Conservation (phyloP, 306 rosid genomes). For the Rosa lucieae region DNA sequence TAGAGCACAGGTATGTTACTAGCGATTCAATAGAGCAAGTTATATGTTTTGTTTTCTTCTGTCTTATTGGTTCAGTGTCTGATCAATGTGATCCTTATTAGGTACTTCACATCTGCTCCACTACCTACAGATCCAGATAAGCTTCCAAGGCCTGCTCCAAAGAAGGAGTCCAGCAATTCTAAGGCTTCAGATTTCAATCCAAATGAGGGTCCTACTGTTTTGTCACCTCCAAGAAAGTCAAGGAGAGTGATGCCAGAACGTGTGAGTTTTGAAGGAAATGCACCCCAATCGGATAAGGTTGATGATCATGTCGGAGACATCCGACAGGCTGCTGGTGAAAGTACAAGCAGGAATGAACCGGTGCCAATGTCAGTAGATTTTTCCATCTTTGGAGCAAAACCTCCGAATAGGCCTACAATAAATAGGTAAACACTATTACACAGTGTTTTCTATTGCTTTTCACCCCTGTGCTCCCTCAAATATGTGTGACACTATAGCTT, state of each 20-base stretch:
- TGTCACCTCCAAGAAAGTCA: slow-evolving; percentile 93
- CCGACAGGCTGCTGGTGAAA: slow-evolving; percentile 56
- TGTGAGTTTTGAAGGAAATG: slow-evolving; percentile 68
- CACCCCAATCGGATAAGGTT: slow-evolving; percentile 47
- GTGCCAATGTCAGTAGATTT: slow-evolving; percentile 83
- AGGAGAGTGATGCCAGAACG: slow-evolving; percentile 92
- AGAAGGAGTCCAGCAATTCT: slow-evolving; percentile 48
- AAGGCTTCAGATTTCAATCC: slow-evolving; percentile 56
- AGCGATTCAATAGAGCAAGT: slow-evolving; percentile 21
- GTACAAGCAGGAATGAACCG: slow-evolving; percentile 63
- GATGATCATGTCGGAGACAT: slow-evolving; percentile 50
- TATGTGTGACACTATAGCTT: slow-evolving; percentile 15
- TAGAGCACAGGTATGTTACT: slow-evolving; percentile 77
- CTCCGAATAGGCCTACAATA: slow-evolving; percentile 94
- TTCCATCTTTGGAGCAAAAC: slow-evolving; percentile 81
- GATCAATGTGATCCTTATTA: slow-evolving; percentile 30
- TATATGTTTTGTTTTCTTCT: slow-evolving; percentile 3
- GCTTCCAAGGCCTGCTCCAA: slow-evolving; percentile 96
- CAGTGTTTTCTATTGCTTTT: slow-evolving; percentile 14
- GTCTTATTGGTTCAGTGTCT: slow-evolving; percentile 10
- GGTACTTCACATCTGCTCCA: slow-evolving; percentile 88
- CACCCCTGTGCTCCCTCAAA: slow-evolving; percentile 5
- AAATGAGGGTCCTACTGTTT: slow-evolving; percentile 78
- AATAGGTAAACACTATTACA: slow-evolving; percentile 57
- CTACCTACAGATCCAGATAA: slow-evolving; percentile 75